Evolutionary conservation across 2,329 filamentous ascomycete species (phyloP).

Genomic region (Epichloe sibirici): DNA sequence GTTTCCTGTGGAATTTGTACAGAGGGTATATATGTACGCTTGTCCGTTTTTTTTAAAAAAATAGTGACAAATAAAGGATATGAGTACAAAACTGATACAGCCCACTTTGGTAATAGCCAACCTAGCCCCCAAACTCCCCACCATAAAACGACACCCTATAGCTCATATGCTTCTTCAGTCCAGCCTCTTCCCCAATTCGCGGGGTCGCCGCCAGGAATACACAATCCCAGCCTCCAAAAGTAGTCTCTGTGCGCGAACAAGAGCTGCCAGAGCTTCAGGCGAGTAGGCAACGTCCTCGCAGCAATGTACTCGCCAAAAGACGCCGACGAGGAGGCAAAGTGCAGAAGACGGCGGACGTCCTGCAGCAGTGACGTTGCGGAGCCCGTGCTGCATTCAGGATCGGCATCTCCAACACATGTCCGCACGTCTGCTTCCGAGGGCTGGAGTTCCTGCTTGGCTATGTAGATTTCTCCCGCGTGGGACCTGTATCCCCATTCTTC

Average conservation of each 20-base stretch:
- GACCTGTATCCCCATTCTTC: slow-evolving; percentile 78
- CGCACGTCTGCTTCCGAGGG: slow-evolving; percentile 57
- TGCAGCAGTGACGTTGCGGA: slow-evolving; percentile 28
- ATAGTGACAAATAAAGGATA: background rate
- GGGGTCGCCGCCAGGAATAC: slow-evolving; percentile 68
- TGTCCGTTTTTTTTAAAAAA: background rate
- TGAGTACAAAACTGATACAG: background rate
- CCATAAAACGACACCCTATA: slow-evolving; percentile 14
- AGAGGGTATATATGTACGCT: background rate
- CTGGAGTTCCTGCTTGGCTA: slow-evolving; percentile 57
- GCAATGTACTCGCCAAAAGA: slow-evolving; percentile 13
- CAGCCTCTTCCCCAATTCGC: slow-evolving; percentile 43
- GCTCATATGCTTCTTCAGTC: slow-evolving; percentile 14
- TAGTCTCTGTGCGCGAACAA: slow-evolving; percentile 94
- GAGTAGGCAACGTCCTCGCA: slow-evolving; percentile 39
- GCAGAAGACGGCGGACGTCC: slow-evolving; percentile 14
- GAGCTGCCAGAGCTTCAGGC: slow-evolving; percentile 76
- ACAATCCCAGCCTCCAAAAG: slow-evolving; percentile 86
- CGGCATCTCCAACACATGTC: slow-evolving; percentile 59
- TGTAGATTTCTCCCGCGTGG: slow-evolving; percentile 82
- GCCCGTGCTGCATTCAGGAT: slow-evolving; percentile 58
- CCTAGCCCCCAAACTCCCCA: background rate
- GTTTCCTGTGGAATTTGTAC: too few species aligned
- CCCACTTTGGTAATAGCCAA: background rate
- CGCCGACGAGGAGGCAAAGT: slow-evolving; percentile 13